phyloP scores from a whole-genome alignment of 1,284 basidiomycete species.

The Trichosporon sp. region DNA sequence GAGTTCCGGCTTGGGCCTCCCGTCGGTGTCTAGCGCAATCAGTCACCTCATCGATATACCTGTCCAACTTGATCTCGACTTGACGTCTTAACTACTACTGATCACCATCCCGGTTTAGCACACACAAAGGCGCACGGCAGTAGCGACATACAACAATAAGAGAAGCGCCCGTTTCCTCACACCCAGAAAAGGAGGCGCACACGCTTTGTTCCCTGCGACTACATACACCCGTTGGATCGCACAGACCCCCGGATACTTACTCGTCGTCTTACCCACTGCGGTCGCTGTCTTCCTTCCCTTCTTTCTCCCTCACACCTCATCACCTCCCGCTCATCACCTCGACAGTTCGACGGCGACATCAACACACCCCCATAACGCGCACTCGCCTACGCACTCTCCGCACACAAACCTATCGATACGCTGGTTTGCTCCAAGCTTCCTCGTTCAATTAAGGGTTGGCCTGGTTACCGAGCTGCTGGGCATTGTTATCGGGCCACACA shows the following conservation, averaged over 20 bases:
- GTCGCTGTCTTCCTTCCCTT: not conserved
- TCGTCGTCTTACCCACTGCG: conserved; percentile 1
- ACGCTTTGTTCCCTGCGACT: conserved; percentile 2
- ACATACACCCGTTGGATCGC: conserved; percentile 2
- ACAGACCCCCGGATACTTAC: conserved; percentile 2
- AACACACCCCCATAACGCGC: not conserved
- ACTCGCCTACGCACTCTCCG: not conserved
- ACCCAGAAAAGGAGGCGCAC: not conserved
- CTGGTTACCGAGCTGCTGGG: not conserved
- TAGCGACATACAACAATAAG: not conserved
- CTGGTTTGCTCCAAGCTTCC: not conserved
- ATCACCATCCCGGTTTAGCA: not conserved
- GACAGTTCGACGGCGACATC: not conserved
- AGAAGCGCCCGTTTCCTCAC: conserved; percentile 4
- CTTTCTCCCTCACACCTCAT: not conserved
- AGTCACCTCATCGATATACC: not conserved
- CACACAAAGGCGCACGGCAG: not conserved
- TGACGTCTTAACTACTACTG: not conserved
- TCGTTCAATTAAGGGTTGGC: not conserved
- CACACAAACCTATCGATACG: not conserved
- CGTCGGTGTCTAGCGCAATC: not conserved
- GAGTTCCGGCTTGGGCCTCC: not conserved
- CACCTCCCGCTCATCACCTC: not conserved
- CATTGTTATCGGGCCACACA: not conserved
- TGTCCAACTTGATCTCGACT: not conserved